Evolutionary conservation across 192 early-diverging fungal species (phyloP), one percentile per base, ranked within the genome.

Genomic region (Mortierella claussenii): DNA sequence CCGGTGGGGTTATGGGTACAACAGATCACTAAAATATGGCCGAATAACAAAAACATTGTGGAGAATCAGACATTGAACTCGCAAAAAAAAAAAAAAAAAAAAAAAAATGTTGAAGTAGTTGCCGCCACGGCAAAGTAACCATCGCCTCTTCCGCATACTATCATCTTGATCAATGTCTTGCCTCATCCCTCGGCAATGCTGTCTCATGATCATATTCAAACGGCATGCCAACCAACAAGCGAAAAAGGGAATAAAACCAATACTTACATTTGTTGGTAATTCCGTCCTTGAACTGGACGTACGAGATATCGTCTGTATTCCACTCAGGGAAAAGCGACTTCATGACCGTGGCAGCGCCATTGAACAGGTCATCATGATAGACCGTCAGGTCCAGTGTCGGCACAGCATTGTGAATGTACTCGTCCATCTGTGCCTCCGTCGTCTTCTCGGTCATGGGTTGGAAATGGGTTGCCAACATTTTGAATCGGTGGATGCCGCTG

Each of bases 191-290:
- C n/a, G n/a, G n/a, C n/a, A n/a, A n/a, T n/a, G n/a, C n/a, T n/a
- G n/a, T n/a, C n/a, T n/a, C n/a, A n/a, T n/a, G n/a, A n/a, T n/a
- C n/a, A n/a, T n/a, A n/a, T n/a, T n/a, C n/a, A n/a, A n/a, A n/a
- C n/a, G n/a, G n/a, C n/a, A n/a, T n/a, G n/a, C n/a, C n/a, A n/a
- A n/a, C n/a, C n/a, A n/a, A n/a, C n/a, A n/a, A n/a, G n/a, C n/a
- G n/a, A n/a, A n/a, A n/a, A n/a, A n/a, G n/a, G n/a, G n/a, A n/a
- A n/a, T n/a, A n/a, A n/a, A n/a, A n/a, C n/a, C n/a, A 21, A 45
- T 27, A 68, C 81, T 81, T 86, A 86, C 86, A 66, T 69, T 94
- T 92, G 76, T 94, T 94, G 57, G 92, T 94, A 46, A 94, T 94
- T 27, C 92, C 92, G 62, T 91, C 91, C 67, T 90, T 92, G 83